These are phyloP conservation scores for Avena sativa DNA, from an alignment of 176 grass and related monocot genomes.

Conservation along the genomic window DNA sequence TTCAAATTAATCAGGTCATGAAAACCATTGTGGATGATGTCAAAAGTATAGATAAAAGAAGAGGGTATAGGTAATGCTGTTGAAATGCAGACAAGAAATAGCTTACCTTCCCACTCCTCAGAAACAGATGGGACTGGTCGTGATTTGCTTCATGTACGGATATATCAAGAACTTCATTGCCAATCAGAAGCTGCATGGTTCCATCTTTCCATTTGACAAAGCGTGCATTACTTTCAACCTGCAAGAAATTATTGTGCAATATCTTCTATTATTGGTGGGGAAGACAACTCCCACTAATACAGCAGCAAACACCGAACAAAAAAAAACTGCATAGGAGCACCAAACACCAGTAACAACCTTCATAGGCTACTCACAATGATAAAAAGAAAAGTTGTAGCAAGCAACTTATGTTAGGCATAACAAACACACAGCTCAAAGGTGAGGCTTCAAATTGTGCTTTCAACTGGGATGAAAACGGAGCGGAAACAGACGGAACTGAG, in stretches of 20 bases:
- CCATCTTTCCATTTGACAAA: slow-evolving; percentile 99
- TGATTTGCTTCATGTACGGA: slow-evolving; percentile 87
- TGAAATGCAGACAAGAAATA: slow-evolving; percentile 20
- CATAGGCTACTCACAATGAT: neutral
- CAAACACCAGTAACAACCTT: neutral
- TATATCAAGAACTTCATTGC: slow-evolving; percentile 97
- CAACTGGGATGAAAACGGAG: neutral
- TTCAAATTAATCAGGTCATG: slow-evolving; percentile 40
- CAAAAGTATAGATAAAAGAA: slow-evolving; percentile 31
- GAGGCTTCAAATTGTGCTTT: neutral
- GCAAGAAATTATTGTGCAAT: slow-evolving; percentile 43
- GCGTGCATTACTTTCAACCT: slow-evolving; percentile 96
- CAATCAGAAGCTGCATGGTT: slow-evolving; percentile 87
- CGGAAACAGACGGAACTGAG: too few relatives aligned
- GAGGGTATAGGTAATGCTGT: slow-evolving; percentile 15
- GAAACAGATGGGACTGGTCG: slow-evolving; percentile 93
- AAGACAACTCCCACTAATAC: slow-evolving; percentile 14
- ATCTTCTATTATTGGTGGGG: slow-evolving; percentile 24
- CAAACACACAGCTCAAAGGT: slow-evolving; percentile 23
- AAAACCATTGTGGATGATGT: slow-evolving; percentile 21
- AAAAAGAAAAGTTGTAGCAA: neutral
- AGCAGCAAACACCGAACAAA: neutral
- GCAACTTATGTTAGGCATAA: neutral
- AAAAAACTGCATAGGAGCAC: slow-evolving; percentile 35
- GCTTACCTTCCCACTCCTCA: slow-evolving; percentile 79